These are phyloP conservation scores for Rubia yunnanensis DNA, from an alignment of 257 asterid genomes.

Conservation along the genomic window DNA sequence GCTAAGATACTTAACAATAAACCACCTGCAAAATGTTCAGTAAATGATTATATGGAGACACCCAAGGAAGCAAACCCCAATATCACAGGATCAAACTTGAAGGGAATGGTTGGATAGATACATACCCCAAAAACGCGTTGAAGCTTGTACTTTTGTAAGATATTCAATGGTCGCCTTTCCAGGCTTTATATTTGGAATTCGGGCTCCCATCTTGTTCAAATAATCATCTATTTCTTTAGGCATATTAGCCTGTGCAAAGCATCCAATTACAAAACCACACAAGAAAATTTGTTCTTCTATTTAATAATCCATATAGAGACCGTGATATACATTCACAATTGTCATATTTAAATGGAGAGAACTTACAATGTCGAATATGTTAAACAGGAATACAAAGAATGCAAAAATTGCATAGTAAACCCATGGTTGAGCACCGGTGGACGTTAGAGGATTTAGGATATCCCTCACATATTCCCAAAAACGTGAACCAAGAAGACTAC, in stretches of 20 bases:
- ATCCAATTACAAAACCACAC: background rate
- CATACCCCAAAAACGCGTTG: constrained; percentile 98
- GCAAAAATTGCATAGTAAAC: constrained; percentile 79
- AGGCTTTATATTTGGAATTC: constrained; percentile 86
- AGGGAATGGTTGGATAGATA: background rate
- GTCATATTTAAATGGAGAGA: constrained; percentile 3
- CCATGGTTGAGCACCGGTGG: constrained; percentile 90
- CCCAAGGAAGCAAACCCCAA: background rate
- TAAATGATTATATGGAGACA: background rate
- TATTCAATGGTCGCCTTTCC: constrained; percentile 95
- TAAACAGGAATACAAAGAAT: constrained; percentile 79
- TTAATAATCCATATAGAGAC: background rate
- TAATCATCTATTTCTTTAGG: constrained; percentile 97
- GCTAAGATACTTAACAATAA: constrained; percentile 78
- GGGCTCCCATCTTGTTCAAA: constrained; percentile 93
- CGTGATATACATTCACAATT: background rate
- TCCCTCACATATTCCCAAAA: constrained; percentile 70
- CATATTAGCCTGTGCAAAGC: constrained; percentile 68
- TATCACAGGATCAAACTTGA: background rate
- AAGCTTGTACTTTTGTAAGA: constrained; percentile 88
- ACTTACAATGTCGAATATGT: constrained; percentile 97
- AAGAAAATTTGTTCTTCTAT: background rate
- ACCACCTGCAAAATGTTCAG: constrained; percentile 61
- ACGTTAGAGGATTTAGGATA: constrained; percentile 66
- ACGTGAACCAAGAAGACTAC: constrained; percentile 72